Conservation (phyloP, 1,284 basidiomycete species). For the Cutaneotrichosporon sp. region DNA sequence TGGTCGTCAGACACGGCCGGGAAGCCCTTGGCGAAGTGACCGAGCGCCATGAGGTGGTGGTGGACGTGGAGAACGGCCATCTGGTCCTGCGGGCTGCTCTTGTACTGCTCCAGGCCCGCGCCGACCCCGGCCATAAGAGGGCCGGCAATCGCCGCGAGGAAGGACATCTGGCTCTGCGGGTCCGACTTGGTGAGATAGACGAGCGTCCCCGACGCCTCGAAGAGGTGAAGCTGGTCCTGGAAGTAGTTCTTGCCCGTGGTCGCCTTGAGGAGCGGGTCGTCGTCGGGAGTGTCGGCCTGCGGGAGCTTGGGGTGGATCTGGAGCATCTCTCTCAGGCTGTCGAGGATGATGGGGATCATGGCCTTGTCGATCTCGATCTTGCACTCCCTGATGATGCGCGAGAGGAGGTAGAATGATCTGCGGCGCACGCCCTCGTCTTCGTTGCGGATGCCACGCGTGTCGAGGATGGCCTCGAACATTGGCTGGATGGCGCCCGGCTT, state of each 20-base stretch:
- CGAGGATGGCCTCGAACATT: constrained; percentile 86
- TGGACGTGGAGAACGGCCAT: constrained; percentile 85
- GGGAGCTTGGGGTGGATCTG: constrained; percentile 56
- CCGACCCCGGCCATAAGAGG: constrained; percentile 80
- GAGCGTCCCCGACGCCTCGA: constrained; percentile 86
- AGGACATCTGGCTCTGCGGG: constrained; percentile 69
- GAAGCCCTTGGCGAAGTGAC: constrained; percentile 95
- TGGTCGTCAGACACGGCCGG: constrained; percentile 76
- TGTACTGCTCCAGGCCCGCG: constrained; percentile 60
- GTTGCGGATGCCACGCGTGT: constrained; percentile 80
- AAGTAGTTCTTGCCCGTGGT: constrained; percentile 67
- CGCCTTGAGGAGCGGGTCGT: constrained; percentile 71
- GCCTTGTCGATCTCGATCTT: constrained; percentile 75
- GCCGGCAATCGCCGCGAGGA: constrained; percentile 76
- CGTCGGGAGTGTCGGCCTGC: constrained; percentile 56
- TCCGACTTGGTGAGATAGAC: constrained; percentile 68
- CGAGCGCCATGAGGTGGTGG: constrained; percentile 92
- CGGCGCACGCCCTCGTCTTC: constrained; percentile 70
- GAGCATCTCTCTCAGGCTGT: constrained; percentile 65
- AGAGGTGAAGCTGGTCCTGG: constrained; percentile 92
- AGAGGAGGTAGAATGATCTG: constrained; percentile 88
- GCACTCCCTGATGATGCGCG: constrained; percentile 87
- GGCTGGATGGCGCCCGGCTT: constrained; percentile 82
- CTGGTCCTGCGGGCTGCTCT: constrained; percentile 38
- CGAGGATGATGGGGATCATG: constrained; percentile 70